Evolutionary conservation across 192 early-diverging fungal genomes (phyloP), one percentile per base, ranked within the genome.

Genomic region (Phycomyces nitens): DNA sequence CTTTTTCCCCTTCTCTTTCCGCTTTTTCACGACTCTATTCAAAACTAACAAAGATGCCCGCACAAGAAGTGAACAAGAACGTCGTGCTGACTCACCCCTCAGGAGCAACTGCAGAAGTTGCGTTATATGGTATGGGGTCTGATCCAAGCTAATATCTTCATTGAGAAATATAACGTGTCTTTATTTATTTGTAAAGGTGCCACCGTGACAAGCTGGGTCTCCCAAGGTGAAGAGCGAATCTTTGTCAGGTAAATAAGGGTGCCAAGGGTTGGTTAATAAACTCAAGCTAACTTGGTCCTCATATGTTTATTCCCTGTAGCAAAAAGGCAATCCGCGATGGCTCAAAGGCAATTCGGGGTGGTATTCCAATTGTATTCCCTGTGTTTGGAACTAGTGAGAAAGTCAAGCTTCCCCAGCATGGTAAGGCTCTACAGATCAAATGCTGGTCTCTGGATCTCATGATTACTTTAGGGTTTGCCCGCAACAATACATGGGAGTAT

Each of bases 281-380:
- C 2, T 49, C 49, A 26, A 16, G 1, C 12, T 26, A n/a, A 18
- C n/a, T 27, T 59, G 43, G 12, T 26, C 11, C 34, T 53, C 27
- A n/a, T 54, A 6, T 21, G 29, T 52, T 55, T 44, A 27, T 56
- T 22, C 20, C 10, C 11, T 40, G 51, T 62, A 96, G 93, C 77
- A 76, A 74, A 41, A 82, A 85, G 60, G 89, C 95, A 20, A 78
- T 87, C 29, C 76, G 95, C 1, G 87, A 99, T 71, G 94, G 93
- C 38, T 84, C 86, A 72, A 97, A 95, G 81, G 89, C 94, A 0
- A 91, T 97, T 62, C 95, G 97, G 41, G 95, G 91, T 56, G 92
- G 92, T 43, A 89, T 86, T 70, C 85, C 85, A 16, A 56, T 92
- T 3, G 87, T 89, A 22, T 94, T 93, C 56, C 91, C 92, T n/a